A percentile compares a stretch with the other conserved stretches of the same genome.
Evolutionary conservation across 495 filamentous ascomycete genomes (phyloP).

Genomic region (Neurospora sp.): DNA sequence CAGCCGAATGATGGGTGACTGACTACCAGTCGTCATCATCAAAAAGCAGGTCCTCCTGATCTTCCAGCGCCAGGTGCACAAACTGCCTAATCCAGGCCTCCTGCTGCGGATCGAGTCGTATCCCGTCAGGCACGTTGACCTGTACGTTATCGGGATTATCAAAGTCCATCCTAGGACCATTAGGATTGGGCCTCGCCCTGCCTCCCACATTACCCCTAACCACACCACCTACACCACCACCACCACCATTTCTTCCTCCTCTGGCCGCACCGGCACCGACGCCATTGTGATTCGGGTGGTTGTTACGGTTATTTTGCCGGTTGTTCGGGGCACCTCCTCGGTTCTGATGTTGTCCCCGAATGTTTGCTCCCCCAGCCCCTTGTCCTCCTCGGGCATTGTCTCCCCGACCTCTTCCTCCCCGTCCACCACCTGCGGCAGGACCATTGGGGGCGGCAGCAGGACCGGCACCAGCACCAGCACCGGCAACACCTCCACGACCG

Average conservation of each 20-base stretch:
- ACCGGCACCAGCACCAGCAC: not conserved
- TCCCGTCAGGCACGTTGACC: not conserved
- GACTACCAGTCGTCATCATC: constrained; percentile 24
- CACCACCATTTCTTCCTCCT: not conserved
- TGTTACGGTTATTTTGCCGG: constrained; percentile 22
- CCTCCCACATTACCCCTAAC: constrained; percentile 2
- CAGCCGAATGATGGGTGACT: not conserved
- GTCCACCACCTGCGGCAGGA: constrained; percentile 11
- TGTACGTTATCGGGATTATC: not conserved
- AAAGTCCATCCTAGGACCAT: not conserved
- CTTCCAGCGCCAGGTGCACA: constrained; percentile 42
- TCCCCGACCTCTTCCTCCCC: not conserved
- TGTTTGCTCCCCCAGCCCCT: constrained; percentile 9
- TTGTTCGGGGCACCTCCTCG: constrained; percentile 2
- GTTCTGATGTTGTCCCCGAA: not conserved
- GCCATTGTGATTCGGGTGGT: constrained; percentile 1
- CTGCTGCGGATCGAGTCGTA: constrained; percentile 24
- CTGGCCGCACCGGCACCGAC: not conserved
- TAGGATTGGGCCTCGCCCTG: not conserved
- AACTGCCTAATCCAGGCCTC: constrained; percentile 44
- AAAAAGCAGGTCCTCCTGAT: constrained; percentile 38
- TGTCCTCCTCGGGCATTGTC: constrained; percentile 2
- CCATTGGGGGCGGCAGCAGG: constrained; percentile 17
- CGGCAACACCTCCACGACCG: constrained; percentile 10
- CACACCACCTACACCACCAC: constrained; percentile 1